phyloP scores from a whole-genome alignment of 139 green algal species.

The Chlamydomonas applanata region DNA sequence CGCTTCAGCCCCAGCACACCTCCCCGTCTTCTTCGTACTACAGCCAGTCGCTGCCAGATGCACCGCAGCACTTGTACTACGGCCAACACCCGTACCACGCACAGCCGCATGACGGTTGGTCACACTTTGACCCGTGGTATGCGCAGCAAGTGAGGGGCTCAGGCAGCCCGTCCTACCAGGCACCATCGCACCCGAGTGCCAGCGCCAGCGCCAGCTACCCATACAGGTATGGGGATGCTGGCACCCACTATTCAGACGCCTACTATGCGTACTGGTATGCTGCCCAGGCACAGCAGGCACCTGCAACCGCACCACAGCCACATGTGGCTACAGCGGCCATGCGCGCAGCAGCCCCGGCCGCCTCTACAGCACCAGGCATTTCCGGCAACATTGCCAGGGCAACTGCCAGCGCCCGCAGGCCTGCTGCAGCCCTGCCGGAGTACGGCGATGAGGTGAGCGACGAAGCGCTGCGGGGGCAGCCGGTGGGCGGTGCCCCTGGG shows the following conservation, averaged over 20 bases:
- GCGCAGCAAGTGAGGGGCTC: too few species aligned
- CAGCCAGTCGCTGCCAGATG: neutral
- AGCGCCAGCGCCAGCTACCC: too few species aligned
- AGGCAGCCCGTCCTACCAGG: too few species aligned
- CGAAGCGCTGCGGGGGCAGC: slow-evolving; percentile 2
- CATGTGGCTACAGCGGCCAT: neutral
- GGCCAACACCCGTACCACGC: neutral
- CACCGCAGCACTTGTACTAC: neutral
- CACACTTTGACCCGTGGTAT: neutral
- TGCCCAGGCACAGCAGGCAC: too few species aligned
- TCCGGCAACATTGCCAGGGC: neutral
- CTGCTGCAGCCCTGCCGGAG: neutral
- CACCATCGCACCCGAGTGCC: too few species aligned
- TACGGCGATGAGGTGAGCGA: slow-evolving; percentile 17
- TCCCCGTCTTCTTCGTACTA: neutral
- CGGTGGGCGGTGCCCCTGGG: neutral
- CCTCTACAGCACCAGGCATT: too few species aligned
- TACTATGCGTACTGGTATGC: too few species aligned
- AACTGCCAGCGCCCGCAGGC: neutral
- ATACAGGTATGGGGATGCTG: too few species aligned
- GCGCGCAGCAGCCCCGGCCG: neutral
- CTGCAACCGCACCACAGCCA: too few species aligned
- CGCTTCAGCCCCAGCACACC: neutral
- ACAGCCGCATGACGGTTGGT: neutral
- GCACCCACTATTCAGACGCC: too few species aligned